These are phyloP conservation scores for Kitagawia praeruptora DNA, from an alignment of 129 eudicot genomes.

Conservation along the genomic window DNA sequence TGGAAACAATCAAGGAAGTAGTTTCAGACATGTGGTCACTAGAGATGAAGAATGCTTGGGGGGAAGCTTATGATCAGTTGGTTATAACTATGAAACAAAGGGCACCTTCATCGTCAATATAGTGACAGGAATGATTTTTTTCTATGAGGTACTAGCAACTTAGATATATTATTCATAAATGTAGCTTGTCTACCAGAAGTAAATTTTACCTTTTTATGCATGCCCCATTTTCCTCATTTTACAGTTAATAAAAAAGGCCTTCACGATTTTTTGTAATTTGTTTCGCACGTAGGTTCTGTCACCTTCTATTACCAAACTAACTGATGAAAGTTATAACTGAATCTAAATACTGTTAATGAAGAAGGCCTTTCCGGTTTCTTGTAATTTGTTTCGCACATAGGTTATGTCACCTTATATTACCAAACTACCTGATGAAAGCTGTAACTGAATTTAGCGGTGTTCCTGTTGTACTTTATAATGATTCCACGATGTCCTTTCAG, in stretches of 20 bases:
- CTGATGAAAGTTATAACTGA: no score
- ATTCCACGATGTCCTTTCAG: no score
- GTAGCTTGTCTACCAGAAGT: not conserved
- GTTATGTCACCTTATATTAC: no score
- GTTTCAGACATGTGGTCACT: conserved; percentile 55
- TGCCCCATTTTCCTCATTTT: not conserved
- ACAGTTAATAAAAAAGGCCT: not conserved
- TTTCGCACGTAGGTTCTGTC: no score
- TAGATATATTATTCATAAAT: not conserved
- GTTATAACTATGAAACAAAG: conserved; percentile 41
- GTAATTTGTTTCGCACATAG: no score
- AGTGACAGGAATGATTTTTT: not conserved
- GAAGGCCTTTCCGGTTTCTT: no score
- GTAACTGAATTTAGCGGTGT: no score
- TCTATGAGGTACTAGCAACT: not conserved
- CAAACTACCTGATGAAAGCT: no score
- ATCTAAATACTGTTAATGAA: no score
- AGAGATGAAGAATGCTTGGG: conserved; percentile 61
- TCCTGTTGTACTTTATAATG: no score
- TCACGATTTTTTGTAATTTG: no score
- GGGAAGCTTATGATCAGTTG: conserved; percentile 46
- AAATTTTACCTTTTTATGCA: not conserved
- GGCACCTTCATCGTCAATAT: not conserved
- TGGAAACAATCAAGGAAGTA: conserved; percentile 62
- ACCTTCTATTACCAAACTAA: no score